Conservation (phyloP, 352 stramenopile genomes). For the Globisporangium acanthophoron region DNA sequence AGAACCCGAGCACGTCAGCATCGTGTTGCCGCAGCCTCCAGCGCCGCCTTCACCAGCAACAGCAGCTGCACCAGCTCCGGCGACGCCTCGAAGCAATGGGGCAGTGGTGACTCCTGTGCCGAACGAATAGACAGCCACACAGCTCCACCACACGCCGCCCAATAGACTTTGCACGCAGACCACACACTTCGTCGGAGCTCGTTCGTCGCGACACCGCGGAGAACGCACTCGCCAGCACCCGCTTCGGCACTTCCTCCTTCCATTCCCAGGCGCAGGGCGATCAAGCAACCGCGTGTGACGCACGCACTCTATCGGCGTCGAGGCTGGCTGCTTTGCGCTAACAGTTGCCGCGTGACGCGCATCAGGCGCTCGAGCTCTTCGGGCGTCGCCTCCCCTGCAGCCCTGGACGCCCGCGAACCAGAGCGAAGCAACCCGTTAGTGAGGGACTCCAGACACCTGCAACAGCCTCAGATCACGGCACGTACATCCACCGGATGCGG, state of each 20-base stretch:
- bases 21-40: slow-evolving; percentile 13
- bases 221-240: too few species aligned
- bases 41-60: not conserved
- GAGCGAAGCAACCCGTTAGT: not conserved
- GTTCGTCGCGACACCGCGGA: too few species aligned
- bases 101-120: not conserved
- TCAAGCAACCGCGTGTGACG: too few species aligned
- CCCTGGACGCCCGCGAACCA: slow-evolving; percentile 22
- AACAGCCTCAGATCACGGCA: slow-evolving; percentile 1
- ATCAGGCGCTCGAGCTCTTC: slow-evolving; percentile 55
- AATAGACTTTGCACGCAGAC: not conserved
- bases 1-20: slow-evolving; percentile 35
- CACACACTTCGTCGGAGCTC: too few species aligned
- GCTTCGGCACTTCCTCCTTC: too few species aligned
- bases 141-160: not conserved
- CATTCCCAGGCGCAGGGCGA: too few species aligned
- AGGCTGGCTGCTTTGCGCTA: slow-evolving; percentile 38
- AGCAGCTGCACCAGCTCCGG: not conserved
- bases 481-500: slow-evolving; percentile 84
- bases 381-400: slow-evolving; percentile 51
- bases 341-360: slow-evolving; percentile 52
- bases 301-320: slow-evolving; percentile 21
- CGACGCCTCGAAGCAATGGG: not conserved
- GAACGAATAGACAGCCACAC: not conserved
- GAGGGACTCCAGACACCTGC: not conserved